Evolutionary conservation across 352 stramenopile genomes (phyloP), one percentile per base, ranked within the genome.

Genomic region (Chrysophaeum taylorii): DNA sequence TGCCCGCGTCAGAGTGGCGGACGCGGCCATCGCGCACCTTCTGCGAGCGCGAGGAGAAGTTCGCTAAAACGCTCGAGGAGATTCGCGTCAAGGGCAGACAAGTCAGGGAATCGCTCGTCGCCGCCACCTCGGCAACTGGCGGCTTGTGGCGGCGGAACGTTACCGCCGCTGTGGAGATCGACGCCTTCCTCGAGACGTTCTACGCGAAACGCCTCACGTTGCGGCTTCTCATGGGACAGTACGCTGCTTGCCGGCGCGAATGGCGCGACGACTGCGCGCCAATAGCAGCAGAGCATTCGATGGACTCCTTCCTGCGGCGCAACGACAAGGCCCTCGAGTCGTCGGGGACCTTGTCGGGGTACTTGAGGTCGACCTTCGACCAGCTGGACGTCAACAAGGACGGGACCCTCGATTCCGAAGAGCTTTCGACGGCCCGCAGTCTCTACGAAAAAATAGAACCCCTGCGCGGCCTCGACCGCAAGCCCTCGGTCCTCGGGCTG

Each of bases 201-300:
- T 66, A 48, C 57, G 31, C 57, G 14, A 66, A 66, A 36, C 31
- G 57, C 12, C 57, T 66, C 33, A 66, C 57, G 31, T 36, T 66
- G 16, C 57, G 57, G 2, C 57, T 66, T 9, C 35, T 66, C 1
- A 31, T 66, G 14, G 57, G 57, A 31, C 57, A 66, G 57, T 35
- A 66, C 57, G 15, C 2, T 31, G 57, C 57, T 18, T 66, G 57
- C 57, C 45, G 45, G 14, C 18, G 18, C 12, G 18, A 57, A 5
- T 18, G 31, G 45, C 9, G 9, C 18, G 33, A 36, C 57, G 18
- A 21, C 2, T 7, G 12, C 12, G 31, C 1, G 33, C n/a, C n/a
- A n/a, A n/a, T n/a, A n/a, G n/a, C n/a, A n/a, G n/a, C n/a, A n/a
- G n/a, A n/a, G n/a, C n/a, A n/a, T n/a, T n/a, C 18, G 48, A 25